These are phyloP conservation scores for Metarhizium anisopliae DNA, from an alignment of 2,329 filamentous ascomycete genomes.

Conservation along the genomic window DNA sequence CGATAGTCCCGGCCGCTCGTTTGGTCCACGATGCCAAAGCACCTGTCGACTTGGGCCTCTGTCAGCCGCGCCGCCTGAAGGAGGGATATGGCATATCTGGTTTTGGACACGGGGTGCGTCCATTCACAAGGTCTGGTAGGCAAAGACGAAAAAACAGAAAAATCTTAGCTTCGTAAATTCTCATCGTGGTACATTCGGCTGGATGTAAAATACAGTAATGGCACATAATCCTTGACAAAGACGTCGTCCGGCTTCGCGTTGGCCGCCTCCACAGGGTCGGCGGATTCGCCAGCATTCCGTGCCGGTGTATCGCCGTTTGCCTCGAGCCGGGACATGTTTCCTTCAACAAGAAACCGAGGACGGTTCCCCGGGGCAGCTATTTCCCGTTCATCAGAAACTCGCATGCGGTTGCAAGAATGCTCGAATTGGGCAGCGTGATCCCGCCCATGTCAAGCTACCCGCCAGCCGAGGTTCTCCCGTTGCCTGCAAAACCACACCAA, in stretches of 20 bases:
- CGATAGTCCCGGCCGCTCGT: conserved; percentile 60
- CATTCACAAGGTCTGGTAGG: conserved; percentile 24
- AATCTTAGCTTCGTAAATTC: background rate
- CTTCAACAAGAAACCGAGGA: too few species aligned
- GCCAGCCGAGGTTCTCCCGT: background rate
- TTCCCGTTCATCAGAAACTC: background rate
- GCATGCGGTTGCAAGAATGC: too few species aligned
- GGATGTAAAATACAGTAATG: conserved; percentile 20
- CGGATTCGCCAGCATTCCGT: background rate
- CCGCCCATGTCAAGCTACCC: too few species aligned
- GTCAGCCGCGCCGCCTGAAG: conserved; percentile 27
- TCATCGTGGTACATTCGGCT: background rate
- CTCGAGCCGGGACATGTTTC: too few species aligned
- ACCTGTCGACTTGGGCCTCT: conserved; percentile 38
- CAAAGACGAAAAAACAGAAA: background rate
- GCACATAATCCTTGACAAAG: conserved; percentile 2
- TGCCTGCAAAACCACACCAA: background rate
- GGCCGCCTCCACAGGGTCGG: background rate
- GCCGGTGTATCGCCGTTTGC: too few species aligned
- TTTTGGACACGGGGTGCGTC: conserved; percentile 38
- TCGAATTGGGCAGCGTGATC: too few species aligned
- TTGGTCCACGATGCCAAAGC: conserved; percentile 47
- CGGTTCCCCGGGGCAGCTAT: background rate
- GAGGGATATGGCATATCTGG: conserved; percentile 36
- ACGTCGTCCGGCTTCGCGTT: conserved; percentile 1